A percentile compares a stretch with the other conserved stretches of the same genome.
These are phyloP conservation scores for Iberis pinnata DNA, from an alignment of 345 rosid genomes.

Conservation along the genomic window DNA sequence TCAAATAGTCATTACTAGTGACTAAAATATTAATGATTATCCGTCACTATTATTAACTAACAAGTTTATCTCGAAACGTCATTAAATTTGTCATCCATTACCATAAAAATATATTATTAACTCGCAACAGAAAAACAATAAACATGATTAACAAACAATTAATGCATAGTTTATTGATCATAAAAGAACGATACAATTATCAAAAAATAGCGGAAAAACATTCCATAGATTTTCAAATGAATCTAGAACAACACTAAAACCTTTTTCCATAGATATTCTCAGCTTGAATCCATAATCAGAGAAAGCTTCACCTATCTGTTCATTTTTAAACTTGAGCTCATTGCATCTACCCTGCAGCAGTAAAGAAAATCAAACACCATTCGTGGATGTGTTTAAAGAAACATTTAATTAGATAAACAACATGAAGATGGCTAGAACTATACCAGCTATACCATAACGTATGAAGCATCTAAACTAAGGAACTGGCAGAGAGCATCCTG, in stretches of 20 bases:
- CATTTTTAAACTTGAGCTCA: constrained; percentile 50
- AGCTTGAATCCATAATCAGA: constrained; percentile 40
- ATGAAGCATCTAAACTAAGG: constrained; percentile 54
- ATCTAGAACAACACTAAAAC: constrained; percentile 86
- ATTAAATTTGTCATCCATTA: too few species aligned
- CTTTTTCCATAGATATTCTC: constrained; percentile 64
- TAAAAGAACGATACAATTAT: constrained; percentile 36
- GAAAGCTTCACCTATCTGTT: constrained; percentile 35
- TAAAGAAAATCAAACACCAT: constrained; percentile 11
- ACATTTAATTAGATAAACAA: constrained; percentile 5
- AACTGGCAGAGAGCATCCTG: constrained; percentile 53
- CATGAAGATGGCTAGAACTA: constrained; percentile 16
- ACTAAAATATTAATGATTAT: too few species aligned
- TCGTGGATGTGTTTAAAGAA: constrained; percentile 13
- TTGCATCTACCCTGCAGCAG: constrained; percentile 69
- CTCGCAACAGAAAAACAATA: constrained; percentile 15
- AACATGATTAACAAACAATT: constrained; percentile 6
- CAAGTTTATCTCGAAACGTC: too few species aligned
- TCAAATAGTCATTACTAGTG: too few species aligned
- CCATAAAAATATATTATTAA: too few species aligned
- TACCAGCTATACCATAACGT: constrained; percentile 80
- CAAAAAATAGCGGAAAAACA: constrained; percentile 97
- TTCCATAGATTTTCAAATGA: constrained; percentile 96
- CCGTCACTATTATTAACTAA: too few species aligned
- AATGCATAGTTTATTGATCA: constrained; percentile 7